These are phyloP conservation scores for Pichia kluyveri DNA, from an alignment of 805 yeast genomes.

Conservation along the genomic window DNA sequence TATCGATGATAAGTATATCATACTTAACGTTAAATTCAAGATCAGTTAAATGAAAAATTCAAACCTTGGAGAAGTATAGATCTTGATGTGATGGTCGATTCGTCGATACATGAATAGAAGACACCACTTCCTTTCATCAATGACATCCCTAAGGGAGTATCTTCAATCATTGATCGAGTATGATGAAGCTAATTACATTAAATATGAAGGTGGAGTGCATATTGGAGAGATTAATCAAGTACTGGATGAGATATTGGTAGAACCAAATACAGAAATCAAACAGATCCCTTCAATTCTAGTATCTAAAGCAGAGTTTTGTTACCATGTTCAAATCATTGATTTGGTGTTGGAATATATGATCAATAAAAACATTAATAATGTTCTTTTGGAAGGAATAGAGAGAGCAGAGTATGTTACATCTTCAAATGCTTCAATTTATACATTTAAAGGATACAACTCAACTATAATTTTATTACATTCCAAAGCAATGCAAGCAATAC, in stretches of 20 bases:
- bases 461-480: slow-evolving; percentile 33
- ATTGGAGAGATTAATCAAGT: neutral
- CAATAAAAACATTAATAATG: slow-evolving; percentile 26
- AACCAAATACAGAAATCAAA: neutral
- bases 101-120: too few species aligned
- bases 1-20: too few species aligned
- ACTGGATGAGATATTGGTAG: neutral
- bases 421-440: slow-evolving; percentile 12
- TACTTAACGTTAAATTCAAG: too few species aligned
- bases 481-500: slow-evolving; percentile 35
- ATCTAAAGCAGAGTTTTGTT: slow-evolving; percentile 4
- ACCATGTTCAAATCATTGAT: slow-evolving; percentile 33
- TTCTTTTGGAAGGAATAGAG: slow-evolving; percentile 32
- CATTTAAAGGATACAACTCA: slow-evolving; percentile 22
- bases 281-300: slow-evolving; percentile 6
- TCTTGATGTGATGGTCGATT: neutral
- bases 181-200: neutral
- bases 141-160: neutral
- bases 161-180: neutral
- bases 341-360: slow-evolving; percentile 28
- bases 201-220: slow-evolving; percentile 6
- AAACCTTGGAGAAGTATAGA: too few species aligned
- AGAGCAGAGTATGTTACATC: slow-evolving; percentile 21
- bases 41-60: too few species aligned
- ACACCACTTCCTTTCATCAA: neutral